Evolutionary conservation across 768 basidiomycete species (phyloP), one percentile per base, ranked within the genome.

Genomic region (Leccinum incarnatum): DNA sequence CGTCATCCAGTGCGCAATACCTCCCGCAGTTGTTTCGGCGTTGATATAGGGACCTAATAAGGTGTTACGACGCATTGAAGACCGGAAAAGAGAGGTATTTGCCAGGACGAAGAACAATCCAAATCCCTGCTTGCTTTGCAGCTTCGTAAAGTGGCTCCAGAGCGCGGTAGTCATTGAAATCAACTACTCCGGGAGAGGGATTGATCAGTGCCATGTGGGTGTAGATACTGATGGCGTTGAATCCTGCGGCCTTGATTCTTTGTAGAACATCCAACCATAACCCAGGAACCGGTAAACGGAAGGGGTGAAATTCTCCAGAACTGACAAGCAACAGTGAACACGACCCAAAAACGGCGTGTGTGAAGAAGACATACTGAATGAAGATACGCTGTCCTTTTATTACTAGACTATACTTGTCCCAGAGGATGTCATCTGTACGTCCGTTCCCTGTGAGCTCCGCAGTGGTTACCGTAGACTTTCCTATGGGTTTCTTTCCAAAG

Each of bases 231-330:
- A 91, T 74, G 0, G 83, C 83, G 64, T 93, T 94, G 59, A 94
- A 76, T 11, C 92, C 92, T 0, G 88, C 85, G 5, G 90, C 92
- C 66, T 90, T 90, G 59, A 84, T 77, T 68, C 90, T 93, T 63
- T 93, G 86, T 45, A 93, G 81, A 52, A 93, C 84, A 66, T 93
- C 92, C 12, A 84, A 79, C 91, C 92, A 94, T 56, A 93, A 72
- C 3, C 83, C 83, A 15, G 88, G 89, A 0, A 92, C 87, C 10
- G 90, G 92, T 8, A 93, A 74, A 23, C 90, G 83, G 75, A 89
- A 93, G 1, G 89, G 83, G 65, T 93, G 92, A 70, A 92, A 91
- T 70, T 93, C 92, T 57, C 92, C 92, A 1, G 89, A 90, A 65
- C 91, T 92, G 58, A 42, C 25, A 19, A 37, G 40, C 17, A 45